Evolutionary conservation across 768 basidiomycete genomes (phyloP).

Genomic region (Harrya chromipes): DNA sequence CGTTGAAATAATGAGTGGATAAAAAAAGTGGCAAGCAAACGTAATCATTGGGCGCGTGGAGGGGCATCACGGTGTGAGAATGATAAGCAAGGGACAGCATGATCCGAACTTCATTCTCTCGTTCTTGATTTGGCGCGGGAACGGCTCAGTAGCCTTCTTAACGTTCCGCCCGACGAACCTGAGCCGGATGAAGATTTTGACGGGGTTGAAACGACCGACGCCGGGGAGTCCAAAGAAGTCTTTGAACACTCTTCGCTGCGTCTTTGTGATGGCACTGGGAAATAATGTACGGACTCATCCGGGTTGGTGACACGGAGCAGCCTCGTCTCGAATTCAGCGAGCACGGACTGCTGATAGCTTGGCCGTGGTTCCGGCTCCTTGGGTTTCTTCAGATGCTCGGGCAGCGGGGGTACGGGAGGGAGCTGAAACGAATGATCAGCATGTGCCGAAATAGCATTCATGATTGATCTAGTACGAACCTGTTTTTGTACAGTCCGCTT

Average conservation of each 20-base stretch:
- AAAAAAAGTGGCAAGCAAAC: conserved; percentile 11
- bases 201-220: conserved; percentile 22
- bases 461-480: conserved; percentile 17
- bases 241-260: conserved; percentile 28
- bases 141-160: conserved; percentile 21
- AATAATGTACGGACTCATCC: conserved; percentile 32
- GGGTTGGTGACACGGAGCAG: conserved; percentile 28
- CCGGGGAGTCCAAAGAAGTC: conserved; percentile 27
- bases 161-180: conserved; percentile 18
- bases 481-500: conserved; percentile 7
- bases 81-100: neutral
- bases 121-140: conserved; percentile 22
- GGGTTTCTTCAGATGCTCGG: conserved; percentile 22
- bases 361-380: conserved; percentile 14
- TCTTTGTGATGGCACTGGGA: conserved; percentile 33
- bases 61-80: conserved; percentile 5
- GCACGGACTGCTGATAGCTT: conserved; percentile 30
- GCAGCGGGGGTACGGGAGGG: conserved; percentile 27
- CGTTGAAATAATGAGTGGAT: conserved; percentile 16
- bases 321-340: conserved; percentile 31
- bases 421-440: conserved; percentile 15
- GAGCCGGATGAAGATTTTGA: conserved; percentile 18
- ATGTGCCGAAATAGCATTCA: neutral
- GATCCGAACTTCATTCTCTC: conserved; percentile 10
- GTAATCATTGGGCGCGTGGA: conserved; percentile 6